Conservation (phyloP, 2,329 filamentous ascomycete genomes). For the Fusarium beomiforme region DNA sequence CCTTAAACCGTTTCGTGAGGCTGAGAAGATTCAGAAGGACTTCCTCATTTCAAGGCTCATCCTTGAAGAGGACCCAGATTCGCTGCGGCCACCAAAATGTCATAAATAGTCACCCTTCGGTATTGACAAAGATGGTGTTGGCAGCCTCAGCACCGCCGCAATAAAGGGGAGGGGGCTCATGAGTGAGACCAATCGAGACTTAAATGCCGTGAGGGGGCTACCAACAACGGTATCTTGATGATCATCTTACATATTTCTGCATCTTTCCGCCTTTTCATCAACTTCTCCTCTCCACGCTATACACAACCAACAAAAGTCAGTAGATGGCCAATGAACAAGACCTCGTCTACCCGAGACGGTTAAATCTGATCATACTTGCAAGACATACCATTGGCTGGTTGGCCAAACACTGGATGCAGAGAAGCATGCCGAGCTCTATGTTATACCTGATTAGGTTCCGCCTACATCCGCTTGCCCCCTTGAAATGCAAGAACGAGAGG, state of each 20-base stretch:
- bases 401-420: neutral
- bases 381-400: neutral
- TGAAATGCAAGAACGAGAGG: neutral
- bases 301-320: neutral
- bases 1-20: too few species aligned
- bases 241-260: neutral
- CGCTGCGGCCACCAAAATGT: too few species aligned
- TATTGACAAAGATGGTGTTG: neutral
- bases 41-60: too few species aligned
- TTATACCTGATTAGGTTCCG: neutral
- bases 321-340: neutral
- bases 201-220: neutral
- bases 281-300: neutral
- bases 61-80: too few species aligned
- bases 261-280: neutral
- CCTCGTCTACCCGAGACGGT: neutral
- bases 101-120: neutral
- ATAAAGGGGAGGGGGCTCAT: neutral
- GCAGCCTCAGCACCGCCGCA: neutral
- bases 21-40: too few species aligned
- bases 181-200: neutral
- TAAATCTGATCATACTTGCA: neutral
- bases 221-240: neutral
- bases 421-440: neutral
- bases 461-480: neutral